Conservation (phyloP, 768 basidiomycete genomes). For the Rhizopogon salebrosus region DNA sequence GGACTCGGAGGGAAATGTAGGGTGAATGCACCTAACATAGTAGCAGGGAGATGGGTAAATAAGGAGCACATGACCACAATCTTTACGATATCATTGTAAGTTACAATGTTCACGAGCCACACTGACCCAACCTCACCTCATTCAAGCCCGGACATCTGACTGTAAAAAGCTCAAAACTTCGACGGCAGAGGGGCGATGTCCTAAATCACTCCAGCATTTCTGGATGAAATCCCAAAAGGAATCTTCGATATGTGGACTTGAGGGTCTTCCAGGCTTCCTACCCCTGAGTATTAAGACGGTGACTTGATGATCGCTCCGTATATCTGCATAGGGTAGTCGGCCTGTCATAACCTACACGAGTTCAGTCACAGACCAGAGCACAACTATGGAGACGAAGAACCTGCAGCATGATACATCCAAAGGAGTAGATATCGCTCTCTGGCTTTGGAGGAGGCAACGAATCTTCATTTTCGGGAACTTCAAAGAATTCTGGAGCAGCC, state of each 20-base stretch:
- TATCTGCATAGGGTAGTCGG: conserved; percentile 17
- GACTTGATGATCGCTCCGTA: conserved; percentile 17
- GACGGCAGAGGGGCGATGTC: too few relatives aligned
- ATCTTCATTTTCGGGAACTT: conserved; percentile 11
- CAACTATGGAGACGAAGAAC: conserved; percentile 2
- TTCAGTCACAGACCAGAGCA: neutral
- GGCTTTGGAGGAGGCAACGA: neutral
- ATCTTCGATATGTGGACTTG: too few relatives aligned
- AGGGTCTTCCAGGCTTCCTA: too few relatives aligned
- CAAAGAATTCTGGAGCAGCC: conserved; percentile 38
- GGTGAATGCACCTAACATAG: too few relatives aligned
- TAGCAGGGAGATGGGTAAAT: too few relatives aligned
- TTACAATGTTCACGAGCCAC: too few relatives aligned
- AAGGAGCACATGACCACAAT: too few relatives aligned
- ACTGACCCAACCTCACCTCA: too few relatives aligned
- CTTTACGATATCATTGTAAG: too few relatives aligned
- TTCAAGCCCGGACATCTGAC: neutral
- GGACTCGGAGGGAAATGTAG: too few relatives aligned
- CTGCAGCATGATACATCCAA: conserved; percentile 25
- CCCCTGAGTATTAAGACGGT: conserved; percentile 16
- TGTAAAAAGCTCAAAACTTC: conserved; percentile 9
- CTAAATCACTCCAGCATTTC: too few relatives aligned
- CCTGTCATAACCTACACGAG: conserved; percentile 16
- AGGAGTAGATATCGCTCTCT: conserved; percentile 22
- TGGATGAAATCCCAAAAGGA: too few relatives aligned